phyloP scores from a whole-genome alignment of 331 rosid genomes.

The Quercus lobata region DNA sequence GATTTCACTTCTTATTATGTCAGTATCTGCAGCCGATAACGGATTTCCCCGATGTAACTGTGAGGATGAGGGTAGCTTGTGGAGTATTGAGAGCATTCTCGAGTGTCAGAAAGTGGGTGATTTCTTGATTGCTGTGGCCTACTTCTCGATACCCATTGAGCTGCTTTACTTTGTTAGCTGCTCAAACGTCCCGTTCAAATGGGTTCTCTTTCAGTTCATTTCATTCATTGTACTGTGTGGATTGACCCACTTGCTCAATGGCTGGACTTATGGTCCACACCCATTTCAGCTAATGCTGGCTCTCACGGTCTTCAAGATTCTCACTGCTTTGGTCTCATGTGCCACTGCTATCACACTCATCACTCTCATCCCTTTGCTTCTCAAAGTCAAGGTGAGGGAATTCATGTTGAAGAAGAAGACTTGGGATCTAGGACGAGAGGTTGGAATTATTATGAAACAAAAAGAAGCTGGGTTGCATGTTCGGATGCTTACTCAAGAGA shows the following conservation, averaged over 20 bases:
- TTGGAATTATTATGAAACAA: conserved; percentile 82
- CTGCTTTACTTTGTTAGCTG: conserved; percentile 93
- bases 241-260: conserved; percentile 91
- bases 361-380: conserved; percentile 93
- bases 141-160: conserved; percentile 94
- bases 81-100: conserved; percentile 84
- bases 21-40: conserved; percentile 57
- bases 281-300: conserved; percentile 97
- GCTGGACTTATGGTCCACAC: conserved; percentile 99
- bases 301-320: conserved; percentile 87
- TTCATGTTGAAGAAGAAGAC: conserved; percentile 98
- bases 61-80: conserved; percentile 83
- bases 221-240: conserved; percentile 97
- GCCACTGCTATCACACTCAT: conserved; percentile 96
- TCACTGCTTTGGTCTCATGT: conserved; percentile 95
- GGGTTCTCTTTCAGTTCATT: conserved; percentile 94
- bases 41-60: conserved; percentile 88
- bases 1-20: conserved; percentile 44
- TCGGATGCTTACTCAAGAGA: conserved; percentile 97
- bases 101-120: conserved; percentile 96
- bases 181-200: conserved; percentile 96
- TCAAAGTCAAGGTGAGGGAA: conserved; percentile 96
- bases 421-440: conserved; percentile 97
- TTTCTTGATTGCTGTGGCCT: conserved; percentile 97
- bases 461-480: conserved; percentile 88